Conservation (phyloP, 106 monocot species). For the Allium cepa region DNA sequence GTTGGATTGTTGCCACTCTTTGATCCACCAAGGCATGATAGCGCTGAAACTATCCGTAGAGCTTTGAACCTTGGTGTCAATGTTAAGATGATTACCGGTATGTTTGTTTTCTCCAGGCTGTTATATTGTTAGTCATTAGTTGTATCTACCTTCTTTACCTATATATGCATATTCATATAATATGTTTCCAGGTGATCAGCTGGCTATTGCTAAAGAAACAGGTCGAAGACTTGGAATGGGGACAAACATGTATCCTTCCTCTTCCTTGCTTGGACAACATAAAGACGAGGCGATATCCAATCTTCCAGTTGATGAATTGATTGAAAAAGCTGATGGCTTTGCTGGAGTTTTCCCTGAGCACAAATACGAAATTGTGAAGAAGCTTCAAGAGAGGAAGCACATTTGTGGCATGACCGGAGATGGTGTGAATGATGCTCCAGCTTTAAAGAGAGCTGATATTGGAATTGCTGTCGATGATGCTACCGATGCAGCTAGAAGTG, state of each 20-base stretch:
- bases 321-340: constrained; percentile 65
- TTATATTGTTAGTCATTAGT: background rate
- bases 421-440: constrained; percentile 27
- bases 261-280: constrained; percentile 38
- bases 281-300: constrained; percentile 30
- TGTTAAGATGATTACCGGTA: constrained; percentile 71
- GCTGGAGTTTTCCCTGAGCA: constrained; percentile 63
- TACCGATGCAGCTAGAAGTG: constrained; percentile 21
- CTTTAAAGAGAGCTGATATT: constrained; percentile 24
- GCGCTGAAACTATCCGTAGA: constrained; percentile 57
- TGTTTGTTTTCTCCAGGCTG: background rate
- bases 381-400: constrained; percentile 21
- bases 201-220: constrained; percentile 63
- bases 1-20: constrained; percentile 49
- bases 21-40: constrained; percentile 63
- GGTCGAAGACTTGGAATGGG: constrained; percentile 67
- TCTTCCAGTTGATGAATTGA: constrained; percentile 25
- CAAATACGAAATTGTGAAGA: constrained; percentile 26
- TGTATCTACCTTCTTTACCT: background rate
- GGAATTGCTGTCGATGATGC: constrained; percentile 19
- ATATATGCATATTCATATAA: background rate
- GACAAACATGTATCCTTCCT: constrained; percentile 67
- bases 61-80: constrained; percentile 58
- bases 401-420: constrained; percentile 27
- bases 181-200: constrained; percentile 33